These are phyloP conservation scores for Solanum paucissectum DNA, from an alignment of 257 asterid genomes.

Conservation along the genomic window DNA sequence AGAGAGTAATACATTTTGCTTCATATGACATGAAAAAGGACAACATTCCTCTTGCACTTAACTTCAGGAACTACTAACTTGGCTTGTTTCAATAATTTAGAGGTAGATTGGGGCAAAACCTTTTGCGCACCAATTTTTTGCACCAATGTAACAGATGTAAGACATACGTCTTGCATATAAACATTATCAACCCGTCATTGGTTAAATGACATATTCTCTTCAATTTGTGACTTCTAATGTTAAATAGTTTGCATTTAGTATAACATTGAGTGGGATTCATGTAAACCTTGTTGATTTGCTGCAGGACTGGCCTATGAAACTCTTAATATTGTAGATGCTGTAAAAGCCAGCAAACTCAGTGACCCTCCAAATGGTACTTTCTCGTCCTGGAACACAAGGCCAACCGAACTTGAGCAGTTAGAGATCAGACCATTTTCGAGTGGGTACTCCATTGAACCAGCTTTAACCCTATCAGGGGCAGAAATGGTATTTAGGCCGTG, in stretches of 20 bases:
- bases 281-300: not conserved
- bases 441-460: constrained; percentile 2
- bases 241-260: not conserved
- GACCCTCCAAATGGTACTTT: not conserved
- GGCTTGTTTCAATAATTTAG: not conserved
- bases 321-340: not conserved
- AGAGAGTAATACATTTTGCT: not conserved
- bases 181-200: not conserved
- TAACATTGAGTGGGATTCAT: not conserved
- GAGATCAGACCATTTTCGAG: not conserved
- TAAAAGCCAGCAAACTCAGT: not conserved
- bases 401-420: not conserved
- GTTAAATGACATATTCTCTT: not conserved
- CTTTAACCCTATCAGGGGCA: not conserved
- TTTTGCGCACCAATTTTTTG: not conserved
- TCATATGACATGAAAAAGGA: not conserved
- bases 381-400: constrained; percentile 5
- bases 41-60: not conserved
- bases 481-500: not conserved
- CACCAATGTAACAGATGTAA: not conserved
- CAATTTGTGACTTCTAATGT: not conserved
- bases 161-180: not conserved
- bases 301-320: constrained; percentile 12
- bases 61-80: not conserved
- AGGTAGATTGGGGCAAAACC: not conserved